Base-by-base conservation (phyloP, 1,139 yeast species). In the Zygoascus hellenicus region DNA sequence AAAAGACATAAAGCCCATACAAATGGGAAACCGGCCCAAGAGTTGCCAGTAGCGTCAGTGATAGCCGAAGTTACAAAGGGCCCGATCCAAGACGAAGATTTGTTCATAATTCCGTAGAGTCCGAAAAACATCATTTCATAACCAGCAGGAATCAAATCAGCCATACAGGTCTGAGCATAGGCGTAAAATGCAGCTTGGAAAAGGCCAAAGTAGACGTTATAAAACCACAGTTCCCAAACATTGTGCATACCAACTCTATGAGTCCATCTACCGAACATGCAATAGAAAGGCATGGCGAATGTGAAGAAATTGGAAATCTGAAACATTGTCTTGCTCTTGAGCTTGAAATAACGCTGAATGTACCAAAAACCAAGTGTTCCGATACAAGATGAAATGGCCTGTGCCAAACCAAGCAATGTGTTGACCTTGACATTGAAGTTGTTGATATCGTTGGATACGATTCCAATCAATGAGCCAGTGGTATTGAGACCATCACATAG, bases 251-350 rank as follows among this genome's bases (percentile, higher is more conserved):
- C 55, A 9, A 48, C 44, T 22, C 38, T 46, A 19, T 40, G 44
- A 19, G 55, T 52, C 52, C 53, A 51, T 34, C 52, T 43, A 16
- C 55, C 55, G 22, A 52, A 47, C 50, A 51, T 51, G 37, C 54
- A 52, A 43, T 52, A 52, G 45, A 52, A 48, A n/a, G 55, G 55
- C 43, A 52, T 38, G 17, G 48, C 33, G 17, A 50, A 47, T 14
- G 53, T 51, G 45, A 49, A 51, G 36, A 52, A 42, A 38, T 50
- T 48, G 45, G 51, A 47, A 16, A 48, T 36, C 48, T 47, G 51
- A 43, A 52, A 52, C 55, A 52, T 52, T 26, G 54, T 51, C 33
- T 43, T 51, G 37, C 51, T 42, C 38, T 42, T 45, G 22, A 52
- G 48, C 43, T 52, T 47, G 48, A 52, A 52, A 28, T 38, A 38